phyloP scores from a whole-genome alignment of 73 alveolate genomes.

The Tetrahymena malaccensis region DNA sequence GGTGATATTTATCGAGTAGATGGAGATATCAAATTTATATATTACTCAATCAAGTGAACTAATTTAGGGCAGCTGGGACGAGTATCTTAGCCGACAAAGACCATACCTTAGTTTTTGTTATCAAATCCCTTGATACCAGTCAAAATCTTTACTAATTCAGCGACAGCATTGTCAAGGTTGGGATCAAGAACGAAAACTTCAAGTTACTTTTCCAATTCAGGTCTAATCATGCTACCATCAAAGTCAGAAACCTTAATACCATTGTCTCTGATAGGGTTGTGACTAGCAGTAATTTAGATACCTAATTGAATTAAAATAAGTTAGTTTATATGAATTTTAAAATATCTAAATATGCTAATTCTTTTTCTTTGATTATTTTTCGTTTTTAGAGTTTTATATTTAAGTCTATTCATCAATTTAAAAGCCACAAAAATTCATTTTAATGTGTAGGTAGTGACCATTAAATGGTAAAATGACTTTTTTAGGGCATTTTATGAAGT shows the following conservation, averaged over 20 bases:
- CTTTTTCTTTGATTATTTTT: no score
- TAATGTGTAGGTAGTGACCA: no score
- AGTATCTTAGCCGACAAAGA: slow-evolving; percentile 58
- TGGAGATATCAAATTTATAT: background rate
- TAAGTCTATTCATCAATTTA: no score
- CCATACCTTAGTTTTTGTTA: slow-evolving; percentile 43
- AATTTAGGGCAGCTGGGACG: slow-evolving; percentile 42
- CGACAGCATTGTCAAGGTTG: slow-evolving; percentile 42
- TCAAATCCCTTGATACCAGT: background rate
- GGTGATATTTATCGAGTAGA: no score
- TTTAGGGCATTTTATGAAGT: background rate
- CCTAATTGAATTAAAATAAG: slow-evolving; percentile 42
- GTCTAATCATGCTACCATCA: slow-evolving; percentile 76
- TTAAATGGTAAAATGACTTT: no score
- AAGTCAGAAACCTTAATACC: slow-evolving; percentile 70
- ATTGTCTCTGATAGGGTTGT: slow-evolving; percentile 77
- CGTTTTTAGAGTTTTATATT: no score
- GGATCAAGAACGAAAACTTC: slow-evolving; percentile 64
- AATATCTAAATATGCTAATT: no score
- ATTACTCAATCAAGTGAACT: background rate
- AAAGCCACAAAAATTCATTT: no score
- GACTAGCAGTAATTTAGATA: slow-evolving; percentile 91
- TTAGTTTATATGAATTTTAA: no score
- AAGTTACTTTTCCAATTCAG: slow-evolving; percentile 59
- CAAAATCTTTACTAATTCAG: background rate